These are phyloP conservation scores for Neoboletus magnificus DNA, from an alignment of 768 basidiomycete genomes.

Conservation along the genomic window DNA sequence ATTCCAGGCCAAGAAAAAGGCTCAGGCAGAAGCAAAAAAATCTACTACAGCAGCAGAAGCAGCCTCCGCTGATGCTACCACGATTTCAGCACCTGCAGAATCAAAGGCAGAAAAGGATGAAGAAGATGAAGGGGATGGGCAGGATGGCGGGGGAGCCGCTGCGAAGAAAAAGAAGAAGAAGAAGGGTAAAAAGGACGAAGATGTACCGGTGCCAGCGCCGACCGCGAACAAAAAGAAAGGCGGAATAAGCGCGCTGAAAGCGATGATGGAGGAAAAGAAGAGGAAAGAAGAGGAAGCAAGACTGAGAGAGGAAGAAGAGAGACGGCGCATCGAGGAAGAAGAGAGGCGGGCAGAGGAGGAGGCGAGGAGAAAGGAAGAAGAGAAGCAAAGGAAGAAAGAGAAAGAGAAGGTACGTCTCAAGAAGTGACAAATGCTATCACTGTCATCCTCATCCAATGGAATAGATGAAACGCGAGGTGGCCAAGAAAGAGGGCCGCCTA, in stretches of 20 bases:
- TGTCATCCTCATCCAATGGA: not conserved
- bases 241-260: conserved; percentile 79
- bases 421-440: not conserved
- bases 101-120: conserved; percentile 44
- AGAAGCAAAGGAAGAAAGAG: conserved; percentile 80
- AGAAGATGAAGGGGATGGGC: conserved; percentile 67
- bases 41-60: conserved; percentile 31
- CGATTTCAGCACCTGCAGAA: conserved; percentile 26
- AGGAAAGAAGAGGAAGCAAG: conserved; percentile 81
- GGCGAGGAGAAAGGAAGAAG: conserved; percentile 72
- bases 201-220: conserved; percentile 42
- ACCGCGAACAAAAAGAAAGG: conserved; percentile 66
- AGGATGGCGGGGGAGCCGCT: conserved; percentile 43
- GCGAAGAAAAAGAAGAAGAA: conserved; percentile 86
- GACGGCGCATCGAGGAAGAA: conserved; percentile 83
- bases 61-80: conserved; percentile 28
- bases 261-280: conserved; percentile 91
- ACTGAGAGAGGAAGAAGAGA: conserved; percentile 71
- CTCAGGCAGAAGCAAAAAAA: conserved; percentile 86
- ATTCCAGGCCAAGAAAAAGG: conserved; percentile 67
- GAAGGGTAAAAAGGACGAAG: conserved; percentile 72
- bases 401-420: conserved; percentile 67
- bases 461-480: conserved; percentile 83
- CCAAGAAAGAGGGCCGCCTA: conserved; percentile 90
- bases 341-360: conserved; percentile 77